Evolutionary conservation across 257 asterid species (phyloP), one percentile per base, ranked within the genome.

Genomic region (Salvia hispanica): DNA sequence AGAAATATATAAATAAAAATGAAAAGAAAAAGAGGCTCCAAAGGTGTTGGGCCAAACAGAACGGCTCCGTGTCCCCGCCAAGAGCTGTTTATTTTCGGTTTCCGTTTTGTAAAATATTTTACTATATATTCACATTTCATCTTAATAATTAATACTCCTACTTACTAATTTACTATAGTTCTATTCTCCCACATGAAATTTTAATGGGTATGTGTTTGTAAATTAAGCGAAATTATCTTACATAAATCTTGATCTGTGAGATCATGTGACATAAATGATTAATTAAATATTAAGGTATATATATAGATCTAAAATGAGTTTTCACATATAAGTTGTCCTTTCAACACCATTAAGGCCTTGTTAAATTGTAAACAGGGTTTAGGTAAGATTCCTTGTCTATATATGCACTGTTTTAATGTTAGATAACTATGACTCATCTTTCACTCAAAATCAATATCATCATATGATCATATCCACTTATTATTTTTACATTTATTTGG

Each of bases 11-110:
- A 18, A 40, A 7, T 8, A 52, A 16, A 7, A 52, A 8, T 7
- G 21, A 52, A 18, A 21, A 13, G 59, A 28, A 12, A 44, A 42
- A 18, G 52, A 9, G 67, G 64, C 77, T 85, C 89, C 90, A 77
- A 82, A 80, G 75, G 84, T 85, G 57, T 76, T 86, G 87, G 95
- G 92, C 70, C 43, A 67, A 53, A 53, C 68, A 64, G 33, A 64
- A 80, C 91, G 92, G 89, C 88, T 79, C 87, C 91, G 87, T 81
- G 92, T 84, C 83, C 75, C 95, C 88, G 87, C 95, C 69, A 71
- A 82, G 58, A 78, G 80, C 40, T 69, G 63, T 59, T 16, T 15
- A 4, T 46, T 36, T 28, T 69, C 1, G 9, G 44, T 46, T 43
- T 51, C 39, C 64, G 39, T 25, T 25, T 18, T 18, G 21, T 8